These are phyloP conservation scores for Brassica cretica DNA, from an alignment of 345 rosid species.

Conservation along the genomic window DNA sequence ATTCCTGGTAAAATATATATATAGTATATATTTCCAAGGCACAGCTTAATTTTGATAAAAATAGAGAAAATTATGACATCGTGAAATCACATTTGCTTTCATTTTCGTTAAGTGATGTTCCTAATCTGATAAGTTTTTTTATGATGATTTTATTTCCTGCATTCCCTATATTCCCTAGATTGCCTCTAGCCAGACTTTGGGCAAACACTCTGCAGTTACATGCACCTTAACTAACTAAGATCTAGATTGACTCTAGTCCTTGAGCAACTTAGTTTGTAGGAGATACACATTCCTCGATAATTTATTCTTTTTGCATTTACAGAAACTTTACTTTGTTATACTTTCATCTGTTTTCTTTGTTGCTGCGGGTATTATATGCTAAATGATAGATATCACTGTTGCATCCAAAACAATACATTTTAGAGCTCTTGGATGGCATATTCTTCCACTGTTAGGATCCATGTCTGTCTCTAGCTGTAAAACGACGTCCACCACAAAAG, in stretches of 20 bases:
- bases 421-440: constrained; percentile 26
- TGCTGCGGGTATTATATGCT: neutral
- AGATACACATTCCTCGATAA: constrained; percentile 4
- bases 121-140: neutral
- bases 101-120: neutral
- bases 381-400: constrained; percentile 7
- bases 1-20: constrained; percentile 6
- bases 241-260: constrained; percentile 1
- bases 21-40: neutral
- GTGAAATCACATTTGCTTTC: constrained; percentile 4
- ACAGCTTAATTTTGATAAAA: neutral
- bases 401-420: constrained; percentile 8
- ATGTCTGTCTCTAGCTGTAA: constrained; percentile 29
- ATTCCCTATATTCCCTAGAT: constrained; percentile 4
- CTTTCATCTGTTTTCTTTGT: neutral
- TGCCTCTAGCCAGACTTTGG: constrained; percentile 8
- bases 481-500: constrained; percentile 37
- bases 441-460: constrained; percentile 11
- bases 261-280: neutral
- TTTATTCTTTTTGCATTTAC: constrained; percentile 3
- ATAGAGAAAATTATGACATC: constrained; percentile 2
- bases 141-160: constrained; percentile 9
- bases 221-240: constrained; percentile 21
- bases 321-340: constrained; percentile 7
- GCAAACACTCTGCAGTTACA: constrained; percentile 1